phyloP scores from a whole-genome alignment of 306 rosid genomes.

The Biancaea sappan region DNA sequence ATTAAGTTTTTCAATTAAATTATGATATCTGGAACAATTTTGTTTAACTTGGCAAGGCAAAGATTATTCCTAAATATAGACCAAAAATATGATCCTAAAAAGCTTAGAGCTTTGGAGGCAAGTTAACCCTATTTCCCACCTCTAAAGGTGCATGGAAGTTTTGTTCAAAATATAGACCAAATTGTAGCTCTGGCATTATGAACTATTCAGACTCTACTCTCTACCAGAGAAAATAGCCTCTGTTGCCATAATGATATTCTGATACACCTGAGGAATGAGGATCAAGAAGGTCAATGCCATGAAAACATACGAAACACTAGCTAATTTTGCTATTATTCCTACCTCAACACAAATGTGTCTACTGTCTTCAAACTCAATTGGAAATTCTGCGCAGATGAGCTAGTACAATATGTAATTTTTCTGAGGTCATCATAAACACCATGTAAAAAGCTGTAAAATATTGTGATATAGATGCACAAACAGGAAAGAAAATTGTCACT shows the following conservation, averaged over 20 bases:
- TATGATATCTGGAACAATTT: too few relatives aligned
- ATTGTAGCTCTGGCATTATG: neutral
- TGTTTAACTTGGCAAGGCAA: too few relatives aligned
- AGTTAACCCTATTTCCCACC: too few relatives aligned
- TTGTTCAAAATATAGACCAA: neutral
- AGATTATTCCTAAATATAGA: too few relatives aligned
- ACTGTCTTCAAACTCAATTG: neutral
- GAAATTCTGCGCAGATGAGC: neutral
- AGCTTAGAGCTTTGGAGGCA: too few relatives aligned
- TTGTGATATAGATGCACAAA: constrained; percentile 18
- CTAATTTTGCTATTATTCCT: neutral
- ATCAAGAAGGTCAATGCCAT: neutral
- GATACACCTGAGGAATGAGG: too few relatives aligned
- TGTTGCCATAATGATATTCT: too few relatives aligned
- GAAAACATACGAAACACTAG: neutral
- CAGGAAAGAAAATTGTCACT: neutral
- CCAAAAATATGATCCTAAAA: too few relatives aligned
- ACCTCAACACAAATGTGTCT: neutral
- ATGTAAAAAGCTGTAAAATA: neutral
- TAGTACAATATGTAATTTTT: neutral
- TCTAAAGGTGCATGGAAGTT: too few relatives aligned
- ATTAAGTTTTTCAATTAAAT: neutral
- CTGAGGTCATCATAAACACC: neutral
- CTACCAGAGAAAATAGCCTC: neutral
- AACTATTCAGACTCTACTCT: neutral